Evolutionary conservation across 192 early-diverging fungal species (phyloP), one percentile per base, ranked within the genome.

Genomic region (Gamsiella multidivaricata): DNA sequence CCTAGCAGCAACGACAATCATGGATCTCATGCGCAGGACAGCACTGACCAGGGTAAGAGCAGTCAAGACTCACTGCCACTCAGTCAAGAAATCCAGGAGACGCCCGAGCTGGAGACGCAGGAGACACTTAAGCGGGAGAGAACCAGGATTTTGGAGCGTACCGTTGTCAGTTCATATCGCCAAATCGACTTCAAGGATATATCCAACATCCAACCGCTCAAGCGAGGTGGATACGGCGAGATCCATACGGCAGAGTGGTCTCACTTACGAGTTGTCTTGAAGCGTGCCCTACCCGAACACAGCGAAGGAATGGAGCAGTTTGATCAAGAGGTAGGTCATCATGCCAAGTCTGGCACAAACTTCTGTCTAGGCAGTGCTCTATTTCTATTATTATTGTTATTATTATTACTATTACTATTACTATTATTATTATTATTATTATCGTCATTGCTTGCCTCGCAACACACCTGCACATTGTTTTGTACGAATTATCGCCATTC

Each of bases 161-260:
- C 43, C 0, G 58, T 76, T 11, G 73, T 76, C 26, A 60, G 51
- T n/a, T 43, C 22, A 6, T 52, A 54, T 29, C 56, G 73, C 7
- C 43, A 68, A 43, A 76, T 76, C 31, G 65, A 68, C 34, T 76
- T 36, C 39, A 53, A 61, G 26, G 73, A 76, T 45, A 76, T 76
- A 32, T 33, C 45, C 26, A 76, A 76, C 18, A 56, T 76, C 26
- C 64, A 62, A 7, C 73, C 65, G 2, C 46, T 76, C 32, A 76
- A 76, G 45, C 31, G 43, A 47, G 73, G 73, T 17, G 73, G 73
- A 3, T 76, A 68, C 34, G 73, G 73, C 17, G 73, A 76, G 59
- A 76, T 76, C 18, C 73, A 68, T 26, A 76, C 73, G 0, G 73
- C 73, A 0, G 73, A 76, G 34, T 76, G 73, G 73, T 76, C 73